A percentile compares a stretch with the other conserved stretches of the same genome.
Conservation (phyloP, 192 early-diverging fungal genomes). For the Bifiguratus adelaidae region DNA sequence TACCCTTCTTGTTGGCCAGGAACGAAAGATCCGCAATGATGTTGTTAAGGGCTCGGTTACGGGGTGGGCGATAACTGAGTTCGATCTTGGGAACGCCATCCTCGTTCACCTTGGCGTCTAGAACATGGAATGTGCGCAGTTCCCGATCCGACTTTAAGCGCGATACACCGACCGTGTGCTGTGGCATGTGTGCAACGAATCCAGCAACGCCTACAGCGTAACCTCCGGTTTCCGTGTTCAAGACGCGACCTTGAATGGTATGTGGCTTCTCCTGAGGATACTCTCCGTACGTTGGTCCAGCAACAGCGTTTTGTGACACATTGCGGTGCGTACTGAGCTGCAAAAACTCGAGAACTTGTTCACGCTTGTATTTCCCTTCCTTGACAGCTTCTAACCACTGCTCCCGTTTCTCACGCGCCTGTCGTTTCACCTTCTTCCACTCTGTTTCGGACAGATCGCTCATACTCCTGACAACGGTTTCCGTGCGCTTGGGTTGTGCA, state of each 20-base stretch:
- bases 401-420: background rate
- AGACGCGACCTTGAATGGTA: constrained; percentile 50
- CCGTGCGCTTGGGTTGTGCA: constrained; percentile 30
- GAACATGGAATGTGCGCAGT: constrained; percentile 47
- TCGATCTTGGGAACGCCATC: constrained; percentile 31
- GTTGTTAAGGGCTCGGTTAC: too few species aligned
- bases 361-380: constrained; percentile 11
- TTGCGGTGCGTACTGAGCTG: constrained; percentile 10
- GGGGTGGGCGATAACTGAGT: too few species aligned
- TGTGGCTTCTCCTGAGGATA: constrained; percentile 20
- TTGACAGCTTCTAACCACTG: constrained; percentile 7
- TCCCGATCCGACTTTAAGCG: constrained; percentile 14
- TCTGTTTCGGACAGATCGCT: constrained; percentile 40
- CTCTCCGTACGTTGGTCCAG: constrained; percentile 44
- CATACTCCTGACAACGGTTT: constrained; percentile 36
- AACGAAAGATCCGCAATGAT: too few species aligned
- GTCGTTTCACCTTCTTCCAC: constrained; percentile 31
- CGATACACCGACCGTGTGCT: constrained; percentile 7
- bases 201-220: constrained; percentile 58
- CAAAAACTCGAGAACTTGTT: constrained; percentile 18
- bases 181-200: constrained; percentile 39
- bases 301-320: constrained; percentile 13
- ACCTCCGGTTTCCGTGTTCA: constrained; percentile 27
- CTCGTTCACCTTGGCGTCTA: constrained; percentile 37
- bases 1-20: too few species aligned